These are phyloP conservation scores for Quercus ilex DNA, from an alignment of 306 rosid genomes.

Conservation along the genomic window DNA sequence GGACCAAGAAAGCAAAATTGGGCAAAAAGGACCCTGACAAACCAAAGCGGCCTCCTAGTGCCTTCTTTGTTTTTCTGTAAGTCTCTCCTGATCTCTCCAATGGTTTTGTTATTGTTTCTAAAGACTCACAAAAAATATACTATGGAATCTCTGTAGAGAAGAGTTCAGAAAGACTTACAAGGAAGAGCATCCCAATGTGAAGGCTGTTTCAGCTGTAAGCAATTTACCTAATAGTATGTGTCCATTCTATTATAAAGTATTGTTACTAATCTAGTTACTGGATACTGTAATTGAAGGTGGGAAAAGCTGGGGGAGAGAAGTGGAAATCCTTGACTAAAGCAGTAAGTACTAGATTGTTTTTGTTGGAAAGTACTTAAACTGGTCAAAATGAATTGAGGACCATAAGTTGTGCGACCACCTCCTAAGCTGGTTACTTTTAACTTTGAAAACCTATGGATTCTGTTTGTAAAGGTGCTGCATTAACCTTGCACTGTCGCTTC, in stretches of 20 bases:
- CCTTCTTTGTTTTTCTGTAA: slow-evolving; percentile 38
- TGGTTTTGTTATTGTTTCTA: not conserved
- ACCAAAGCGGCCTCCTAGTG: slow-evolving; percentile 33
- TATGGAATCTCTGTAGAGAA: slow-evolving; percentile 16
- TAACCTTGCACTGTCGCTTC: slow-evolving; percentile 10
- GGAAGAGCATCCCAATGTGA: slow-evolving; percentile 34
- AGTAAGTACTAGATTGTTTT: slow-evolving; percentile 8
- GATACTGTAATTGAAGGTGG: slow-evolving; percentile 26
- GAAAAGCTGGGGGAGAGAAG: slow-evolving; percentile 38
- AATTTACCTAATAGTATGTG: not conserved
- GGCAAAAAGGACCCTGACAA: slow-evolving; percentile 29
- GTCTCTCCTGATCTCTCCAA: not conserved
- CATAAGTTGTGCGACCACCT: not conserved
- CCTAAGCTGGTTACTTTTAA: slow-evolving; percentile 6
- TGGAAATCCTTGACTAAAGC: slow-evolving; percentile 30
- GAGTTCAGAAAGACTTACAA: slow-evolving; percentile 33
- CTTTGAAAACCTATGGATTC: slow-evolving; percentile 14
- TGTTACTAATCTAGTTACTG: slow-evolving; percentile 10
- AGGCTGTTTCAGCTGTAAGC: slow-evolving; percentile 39
- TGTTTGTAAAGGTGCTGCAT: slow-evolving; percentile 19
- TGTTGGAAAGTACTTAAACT: not conserved
- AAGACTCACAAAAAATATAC: not conserved
- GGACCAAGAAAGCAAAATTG: slow-evolving; percentile 28
- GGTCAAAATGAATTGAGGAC: not conserved
- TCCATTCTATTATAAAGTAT: not conserved